Evolutionary conservation across 805 yeast species (phyloP).

Genomic region (Jamesozyma gamospora): DNA sequence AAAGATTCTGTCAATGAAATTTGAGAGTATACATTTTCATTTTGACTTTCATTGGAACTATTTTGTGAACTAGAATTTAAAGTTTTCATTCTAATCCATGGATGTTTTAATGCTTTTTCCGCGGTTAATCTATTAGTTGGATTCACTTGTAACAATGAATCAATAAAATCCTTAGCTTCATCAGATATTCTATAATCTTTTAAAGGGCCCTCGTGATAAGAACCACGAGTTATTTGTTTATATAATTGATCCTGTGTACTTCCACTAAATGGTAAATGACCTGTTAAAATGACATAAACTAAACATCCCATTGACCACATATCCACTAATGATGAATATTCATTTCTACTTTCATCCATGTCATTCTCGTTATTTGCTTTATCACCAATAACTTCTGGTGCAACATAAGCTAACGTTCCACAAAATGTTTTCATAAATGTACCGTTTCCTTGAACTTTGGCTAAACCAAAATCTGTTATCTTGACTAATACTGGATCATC

Average conservation of each 20-base stretch:
- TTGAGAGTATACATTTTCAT: slow-evolving; percentile 4
- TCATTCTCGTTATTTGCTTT: slow-evolving; percentile 19
- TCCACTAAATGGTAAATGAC: slow-evolving; percentile 92
- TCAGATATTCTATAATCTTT: slow-evolving; percentile 54
- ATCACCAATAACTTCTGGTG: slow-evolving; percentile 75
- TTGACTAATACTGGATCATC: slow-evolving; percentile 89
- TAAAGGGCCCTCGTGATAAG: slow-evolving; percentile 69
- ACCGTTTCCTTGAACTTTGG: slow-evolving; percentile 76
- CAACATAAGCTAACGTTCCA: slow-evolving; percentile 93
- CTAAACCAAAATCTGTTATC: slow-evolving; percentile 92
- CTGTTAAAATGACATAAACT: slow-evolving; percentile 82
- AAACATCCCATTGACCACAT: slow-evolving; percentile 97
- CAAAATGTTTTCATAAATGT: slow-evolving; percentile 92
- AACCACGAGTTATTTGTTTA: slow-evolving; percentile 63
- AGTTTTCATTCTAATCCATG: slow-evolving; percentile 51
- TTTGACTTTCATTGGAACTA: not conserved
- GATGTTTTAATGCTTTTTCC: slow-evolving; percentile 60
- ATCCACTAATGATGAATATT: slow-evolving; percentile 81
- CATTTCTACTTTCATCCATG: slow-evolving; percentile 19
- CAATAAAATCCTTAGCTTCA: slow-evolving; percentile 64
- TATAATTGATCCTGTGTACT: slow-evolving; percentile 80
- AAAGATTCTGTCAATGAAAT: slow-evolving; percentile 62
- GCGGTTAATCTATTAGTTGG: slow-evolving; percentile 70
- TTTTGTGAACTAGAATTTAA: not conserved
- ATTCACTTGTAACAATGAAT: slow-evolving; percentile 62